Conservation (phyloP, 2,329 filamentous ascomycete genomes). For the Neonectria ditissima region DNA sequence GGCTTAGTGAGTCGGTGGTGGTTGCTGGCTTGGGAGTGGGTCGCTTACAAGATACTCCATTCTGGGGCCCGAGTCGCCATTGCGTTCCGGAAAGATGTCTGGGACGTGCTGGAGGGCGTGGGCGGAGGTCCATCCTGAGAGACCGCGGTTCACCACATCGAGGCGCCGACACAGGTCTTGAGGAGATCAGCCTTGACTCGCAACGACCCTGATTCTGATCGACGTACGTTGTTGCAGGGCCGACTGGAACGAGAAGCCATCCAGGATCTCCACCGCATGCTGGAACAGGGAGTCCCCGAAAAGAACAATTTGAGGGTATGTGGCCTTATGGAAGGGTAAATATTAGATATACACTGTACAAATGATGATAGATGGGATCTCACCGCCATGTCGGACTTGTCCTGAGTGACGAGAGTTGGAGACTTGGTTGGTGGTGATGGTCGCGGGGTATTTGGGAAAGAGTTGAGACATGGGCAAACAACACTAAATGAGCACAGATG, state of each 20-base stretch:
- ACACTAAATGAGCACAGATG: conserved; percentile 15
- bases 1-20: conserved; percentile 34
- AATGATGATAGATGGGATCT: conserved; percentile 15
- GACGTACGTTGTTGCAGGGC: conserved; percentile 75
- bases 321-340: conserved; percentile 50
- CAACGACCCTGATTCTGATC: not conserved
- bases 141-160: conserved; percentile 89
- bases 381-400: conserved; percentile 37
- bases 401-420: not conserved
- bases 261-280: conserved; percentile 67
- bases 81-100: conserved; percentile 76
- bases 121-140: conserved; percentile 86
- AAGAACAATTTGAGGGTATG: conserved; percentile 81
- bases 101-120: conserved; percentile 78
- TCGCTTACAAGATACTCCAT: conserved; percentile 74
- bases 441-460: conserved; percentile 16
- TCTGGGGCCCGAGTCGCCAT: conserved; percentile 62
- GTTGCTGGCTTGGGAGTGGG: not conserved
- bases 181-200: not conserved
- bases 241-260: conserved; percentile 81
- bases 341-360: not conserved
- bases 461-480: not conserved
- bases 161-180: conserved; percentile 80
- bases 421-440: not conserved
- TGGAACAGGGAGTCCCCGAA: conserved; percentile 94